Percentiles rank a stretch among this genome's conserved stretches.
These are phyloP conservation scores for Aureobasidium mangrovei DNA, from an alignment of 2,329 filamentous ascomycete species.

Conservation along the genomic window DNA sequence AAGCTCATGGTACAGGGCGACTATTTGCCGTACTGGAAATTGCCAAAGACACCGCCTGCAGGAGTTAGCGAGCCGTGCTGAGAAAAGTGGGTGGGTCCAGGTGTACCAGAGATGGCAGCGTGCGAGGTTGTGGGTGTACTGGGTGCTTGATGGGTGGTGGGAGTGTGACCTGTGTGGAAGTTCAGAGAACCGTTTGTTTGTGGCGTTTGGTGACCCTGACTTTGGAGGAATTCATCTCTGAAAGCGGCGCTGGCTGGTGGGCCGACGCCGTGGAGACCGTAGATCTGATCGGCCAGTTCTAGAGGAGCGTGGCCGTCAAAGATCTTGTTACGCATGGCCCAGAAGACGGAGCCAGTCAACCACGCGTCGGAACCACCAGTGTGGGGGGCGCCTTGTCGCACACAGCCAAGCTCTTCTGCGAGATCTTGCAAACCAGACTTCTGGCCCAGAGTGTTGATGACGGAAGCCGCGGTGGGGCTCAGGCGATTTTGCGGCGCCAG, in stretches of 20 bases:
- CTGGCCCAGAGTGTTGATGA: conserved; percentile 75
- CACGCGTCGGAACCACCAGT: conserved; percentile 91
- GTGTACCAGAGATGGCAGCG: conserved; percentile 35
- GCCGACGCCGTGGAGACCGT: conserved; percentile 66
- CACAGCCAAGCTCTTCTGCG: conserved; percentile 84
- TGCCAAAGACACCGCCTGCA: conserved; percentile 12
- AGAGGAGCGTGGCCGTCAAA: conserved; percentile 75
- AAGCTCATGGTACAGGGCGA: background rate
- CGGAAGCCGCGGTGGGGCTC: conserved; percentile 58
- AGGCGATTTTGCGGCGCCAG: conserved; percentile 32
- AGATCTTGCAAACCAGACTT: conserved; percentile 91
- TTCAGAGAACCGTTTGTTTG: conserved; percentile 22
- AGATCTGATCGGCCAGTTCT: conserved; percentile 80
- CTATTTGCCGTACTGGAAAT: conserved; percentile 14
- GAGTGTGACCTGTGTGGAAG: conserved; percentile 32
- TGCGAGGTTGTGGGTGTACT: conserved; percentile 59
- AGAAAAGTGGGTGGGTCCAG: conserved; percentile 14
- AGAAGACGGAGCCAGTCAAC: conserved; percentile 89
- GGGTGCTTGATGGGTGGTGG: conserved; percentile 37
- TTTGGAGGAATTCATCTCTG: conserved; percentile 28
- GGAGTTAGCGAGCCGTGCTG: conserved; percentile 12
- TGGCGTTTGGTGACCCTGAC: conserved; percentile 37
- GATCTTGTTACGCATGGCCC: conserved; percentile 80
- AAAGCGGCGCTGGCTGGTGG: conserved; percentile 47
- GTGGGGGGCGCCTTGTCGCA: conserved; percentile 78